These are phyloP conservation scores for Calocybe gambosa DNA, from an alignment of 1,284 basidiomycete species.

Conservation along the genomic window DNA sequence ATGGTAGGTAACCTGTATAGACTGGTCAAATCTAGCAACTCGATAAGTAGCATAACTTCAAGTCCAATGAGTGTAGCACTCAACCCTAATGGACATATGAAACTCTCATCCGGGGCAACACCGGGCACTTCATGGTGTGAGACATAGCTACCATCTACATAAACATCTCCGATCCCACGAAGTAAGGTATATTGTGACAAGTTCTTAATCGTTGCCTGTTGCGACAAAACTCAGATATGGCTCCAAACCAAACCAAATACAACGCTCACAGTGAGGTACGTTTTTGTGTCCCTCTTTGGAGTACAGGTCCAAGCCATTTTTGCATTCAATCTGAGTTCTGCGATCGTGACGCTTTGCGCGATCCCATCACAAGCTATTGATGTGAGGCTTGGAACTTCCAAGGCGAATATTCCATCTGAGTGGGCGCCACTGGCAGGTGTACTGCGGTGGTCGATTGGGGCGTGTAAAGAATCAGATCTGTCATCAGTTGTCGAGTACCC, in stretches of 20 bases:
- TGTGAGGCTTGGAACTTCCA: conserved; percentile 26
- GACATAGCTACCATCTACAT: conserved; percentile 32
- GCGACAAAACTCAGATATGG: neutral
- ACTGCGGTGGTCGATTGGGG: neutral
- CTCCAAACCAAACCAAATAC: conserved; percentile 9
- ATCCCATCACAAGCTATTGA: conserved; percentile 26
- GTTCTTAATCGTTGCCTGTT: conserved; percentile 32
- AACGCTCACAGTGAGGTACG: conserved; percentile 23
- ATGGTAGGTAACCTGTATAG: conserved; percentile 26
- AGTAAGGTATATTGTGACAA: conserved; percentile 33
- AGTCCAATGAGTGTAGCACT: conserved; percentile 2
- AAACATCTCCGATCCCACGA: conserved; percentile 28
- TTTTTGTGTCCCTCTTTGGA: conserved; percentile 26
- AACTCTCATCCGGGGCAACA: conserved; percentile 26
- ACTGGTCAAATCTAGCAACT: conserved; percentile 22
- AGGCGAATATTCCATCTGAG: conserved; percentile 25
- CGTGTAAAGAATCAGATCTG: neutral
- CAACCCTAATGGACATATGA: conserved; percentile 32
- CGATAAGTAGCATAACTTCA: conserved; percentile 11
- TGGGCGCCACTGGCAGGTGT: neutral
- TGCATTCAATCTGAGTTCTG: conserved; percentile 24
- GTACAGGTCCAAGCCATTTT: conserved; percentile 31
- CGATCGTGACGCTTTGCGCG: conserved; percentile 28
- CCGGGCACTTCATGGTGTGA: conserved; percentile 22
- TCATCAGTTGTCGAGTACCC: neutral